A percentile compares a stretch with the other conserved stretches of the same genome.
phyloP scores from a whole-genome alignment of 208 protist genomes.

The Histomonas meleagridis region DNA sequence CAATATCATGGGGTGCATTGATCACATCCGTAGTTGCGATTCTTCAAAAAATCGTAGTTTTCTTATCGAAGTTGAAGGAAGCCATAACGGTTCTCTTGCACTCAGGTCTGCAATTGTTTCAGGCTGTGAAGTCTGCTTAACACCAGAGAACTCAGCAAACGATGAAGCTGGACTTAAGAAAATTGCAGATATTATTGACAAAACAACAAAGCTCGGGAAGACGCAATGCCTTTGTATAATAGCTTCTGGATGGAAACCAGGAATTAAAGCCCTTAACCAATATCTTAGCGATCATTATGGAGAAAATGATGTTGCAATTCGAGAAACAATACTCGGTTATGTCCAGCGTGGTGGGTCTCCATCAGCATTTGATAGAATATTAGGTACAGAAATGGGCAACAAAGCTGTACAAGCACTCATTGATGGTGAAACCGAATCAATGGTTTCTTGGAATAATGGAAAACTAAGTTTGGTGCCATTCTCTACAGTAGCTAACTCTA shows the following conservation, averaged over 20 bases:
- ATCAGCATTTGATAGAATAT: not conserved
- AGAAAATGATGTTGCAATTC: not conserved
- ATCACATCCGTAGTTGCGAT: not conserved
- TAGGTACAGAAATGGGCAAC: not conserved
- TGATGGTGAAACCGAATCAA: not conserved
- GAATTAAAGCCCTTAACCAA: not conserved
- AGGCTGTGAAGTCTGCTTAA: not conserved
- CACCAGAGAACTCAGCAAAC: not conserved
- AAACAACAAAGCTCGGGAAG: not conserved
- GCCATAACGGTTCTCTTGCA: not conserved
- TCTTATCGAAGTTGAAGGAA: not conserved
- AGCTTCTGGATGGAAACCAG: not conserved
- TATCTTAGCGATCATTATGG: not conserved
- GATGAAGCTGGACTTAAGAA: not conserved
- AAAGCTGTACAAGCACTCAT: not conserved
- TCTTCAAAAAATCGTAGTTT: not conserved
- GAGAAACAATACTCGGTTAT: not conserved
- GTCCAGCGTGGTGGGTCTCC: not conserved
- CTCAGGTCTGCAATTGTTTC: not conserved
- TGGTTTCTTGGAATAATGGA: too few relatives aligned
- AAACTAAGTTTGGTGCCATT: too few relatives aligned
- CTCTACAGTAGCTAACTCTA: too few relatives aligned
- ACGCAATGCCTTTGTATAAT: not conserved
- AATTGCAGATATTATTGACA: not conserved
- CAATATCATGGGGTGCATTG: not conserved